Conservation (phyloP, 169 alveolate genomes). For the Ichthyophthirius multifiliis region DNA sequence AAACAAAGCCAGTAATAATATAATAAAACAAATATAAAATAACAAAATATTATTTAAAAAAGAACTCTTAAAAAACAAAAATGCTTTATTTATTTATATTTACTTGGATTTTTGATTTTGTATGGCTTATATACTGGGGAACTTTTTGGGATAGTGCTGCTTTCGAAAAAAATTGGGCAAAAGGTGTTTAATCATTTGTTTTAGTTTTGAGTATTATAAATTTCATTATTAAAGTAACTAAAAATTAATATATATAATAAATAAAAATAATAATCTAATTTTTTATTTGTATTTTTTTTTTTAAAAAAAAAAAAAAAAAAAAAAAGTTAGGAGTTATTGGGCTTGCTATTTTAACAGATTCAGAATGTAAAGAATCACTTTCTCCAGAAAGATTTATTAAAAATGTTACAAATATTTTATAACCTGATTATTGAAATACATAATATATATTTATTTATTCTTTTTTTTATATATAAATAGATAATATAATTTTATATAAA, state of each 20-base stretch:
- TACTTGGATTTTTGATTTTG: constrained; percentile 38
- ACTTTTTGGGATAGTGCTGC: constrained; percentile 32
- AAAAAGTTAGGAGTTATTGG: constrained; percentile 21
- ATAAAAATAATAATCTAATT: not conserved
- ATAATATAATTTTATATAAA: too few species aligned
- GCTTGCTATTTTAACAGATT: constrained; percentile 5
- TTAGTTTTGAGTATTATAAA: constrained; percentile 34
- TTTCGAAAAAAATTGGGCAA: constrained; percentile 30
- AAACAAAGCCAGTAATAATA: constrained; percentile 25
- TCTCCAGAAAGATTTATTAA: constrained; percentile 9
- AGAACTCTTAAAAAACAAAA: constrained; percentile 31
- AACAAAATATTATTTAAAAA: not conserved
- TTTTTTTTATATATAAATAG: too few species aligned
- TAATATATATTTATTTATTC: too few species aligned
- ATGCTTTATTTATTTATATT: constrained; percentile 31
- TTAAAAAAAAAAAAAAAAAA: not conserved
- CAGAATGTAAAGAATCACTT: constrained; percentile 42
- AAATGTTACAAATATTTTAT: too few species aligned
- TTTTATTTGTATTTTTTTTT: not conserved
- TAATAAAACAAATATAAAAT: not conserved
- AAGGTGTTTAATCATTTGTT: constrained; percentile 37
- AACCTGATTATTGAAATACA: too few species aligned
- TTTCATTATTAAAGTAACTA: constrained; percentile 36
- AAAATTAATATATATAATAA: not conserved
- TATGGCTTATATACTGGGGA: constrained; percentile 46